These are phyloP conservation scores for Pelargonium australe DNA, from an alignment of 441 rosid genomes.

Conservation along the genomic window DNA sequence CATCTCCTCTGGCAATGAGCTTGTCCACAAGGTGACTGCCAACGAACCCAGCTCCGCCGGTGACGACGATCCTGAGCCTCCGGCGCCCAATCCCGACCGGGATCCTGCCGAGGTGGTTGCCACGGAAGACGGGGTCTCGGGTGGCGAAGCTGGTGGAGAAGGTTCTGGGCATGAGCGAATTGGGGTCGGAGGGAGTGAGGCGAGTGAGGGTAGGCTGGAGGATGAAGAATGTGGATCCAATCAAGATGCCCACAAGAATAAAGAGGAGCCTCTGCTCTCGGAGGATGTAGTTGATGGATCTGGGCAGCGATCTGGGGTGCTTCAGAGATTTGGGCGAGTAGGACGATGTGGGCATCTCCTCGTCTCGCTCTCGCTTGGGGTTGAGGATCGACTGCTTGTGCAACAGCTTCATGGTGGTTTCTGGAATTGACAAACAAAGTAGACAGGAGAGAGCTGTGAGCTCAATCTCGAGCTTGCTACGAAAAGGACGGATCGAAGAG, in stretches of 20 bases:
- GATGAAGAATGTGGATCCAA: neutral
- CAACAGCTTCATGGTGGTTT: no score
- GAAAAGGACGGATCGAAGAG: no score
- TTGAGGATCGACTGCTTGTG: no score
- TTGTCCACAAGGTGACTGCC: constrained; percentile 95
- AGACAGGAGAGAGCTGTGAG: no score
- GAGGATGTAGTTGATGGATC: constrained; percentile 3
- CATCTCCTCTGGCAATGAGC: constrained; percentile 87
- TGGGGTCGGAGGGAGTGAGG: neutral
- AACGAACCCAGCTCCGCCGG: constrained; percentile 94
- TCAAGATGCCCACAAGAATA: neutral
- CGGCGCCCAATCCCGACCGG: constrained; percentile 59
- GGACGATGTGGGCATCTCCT: no score
- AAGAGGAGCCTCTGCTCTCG: neutral
- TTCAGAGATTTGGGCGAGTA: no score
- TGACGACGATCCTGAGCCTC: constrained; percentile 70
- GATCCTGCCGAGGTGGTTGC: constrained; percentile 24
- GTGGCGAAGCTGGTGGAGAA: neutral
- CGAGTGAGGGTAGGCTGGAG: neutral
- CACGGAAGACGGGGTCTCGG: neutral
- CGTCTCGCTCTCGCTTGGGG: no score
- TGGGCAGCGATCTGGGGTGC: neutral
- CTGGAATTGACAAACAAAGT: no score
- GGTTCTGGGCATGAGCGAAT: neutral
- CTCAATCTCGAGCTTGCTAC: no score